These are phyloP conservation scores for Gynostemma pentaphyllum DNA, from an alignment of 306 rosid species.

Conservation along the genomic window DNA sequence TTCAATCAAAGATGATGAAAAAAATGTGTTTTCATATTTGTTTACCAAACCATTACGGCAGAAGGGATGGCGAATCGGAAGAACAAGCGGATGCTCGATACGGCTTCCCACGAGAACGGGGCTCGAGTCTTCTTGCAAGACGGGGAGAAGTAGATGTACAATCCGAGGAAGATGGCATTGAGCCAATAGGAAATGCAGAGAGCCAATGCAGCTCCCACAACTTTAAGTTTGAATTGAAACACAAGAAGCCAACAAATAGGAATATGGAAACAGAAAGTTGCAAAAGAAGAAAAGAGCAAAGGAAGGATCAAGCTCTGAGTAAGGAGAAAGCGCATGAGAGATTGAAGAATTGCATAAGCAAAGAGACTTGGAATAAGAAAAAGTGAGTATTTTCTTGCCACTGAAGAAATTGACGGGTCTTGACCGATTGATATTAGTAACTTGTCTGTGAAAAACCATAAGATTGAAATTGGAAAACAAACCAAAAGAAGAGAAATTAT, in stretches of 20 bases:
- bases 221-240: slow-evolving; percentile 25
- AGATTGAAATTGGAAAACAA: slow-evolving; percentile 32
- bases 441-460: slow-evolving; percentile 43
- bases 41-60: slow-evolving; percentile 64
- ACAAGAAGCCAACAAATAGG: slow-evolving; percentile 39
- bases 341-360: slow-evolving; percentile 38
- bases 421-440: slow-evolving; percentile 31
- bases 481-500: slow-evolving; percentile 32
- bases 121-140: slow-evolving; percentile 31
- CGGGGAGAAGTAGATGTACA: slow-evolving; percentile 26
- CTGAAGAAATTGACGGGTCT: slow-evolving; percentile 29
- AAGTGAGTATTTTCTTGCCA: slow-evolving; percentile 34
- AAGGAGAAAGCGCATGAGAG: slow-evolving; percentile 36
- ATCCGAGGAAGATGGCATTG: slow-evolving; percentile 21
- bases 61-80: slow-evolving; percentile 46
- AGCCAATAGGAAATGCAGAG: slow-evolving; percentile 43
- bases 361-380: slow-evolving; percentile 42
- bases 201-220: slow-evolving; percentile 44
- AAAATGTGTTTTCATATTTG: no score
- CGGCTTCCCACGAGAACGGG: slow-evolving; percentile 20
- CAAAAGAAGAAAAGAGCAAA: slow-evolving; percentile 26
- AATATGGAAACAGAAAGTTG: slow-evolving; percentile 31
- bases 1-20: no score
- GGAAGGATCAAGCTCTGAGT: slow-evolving; percentile 41
- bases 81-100: slow-evolving; percentile 23